These are phyloP conservation scores for Podospora sp. DNA, from an alignment of 495 filamentous ascomycete genomes.

Conservation along the genomic window DNA sequence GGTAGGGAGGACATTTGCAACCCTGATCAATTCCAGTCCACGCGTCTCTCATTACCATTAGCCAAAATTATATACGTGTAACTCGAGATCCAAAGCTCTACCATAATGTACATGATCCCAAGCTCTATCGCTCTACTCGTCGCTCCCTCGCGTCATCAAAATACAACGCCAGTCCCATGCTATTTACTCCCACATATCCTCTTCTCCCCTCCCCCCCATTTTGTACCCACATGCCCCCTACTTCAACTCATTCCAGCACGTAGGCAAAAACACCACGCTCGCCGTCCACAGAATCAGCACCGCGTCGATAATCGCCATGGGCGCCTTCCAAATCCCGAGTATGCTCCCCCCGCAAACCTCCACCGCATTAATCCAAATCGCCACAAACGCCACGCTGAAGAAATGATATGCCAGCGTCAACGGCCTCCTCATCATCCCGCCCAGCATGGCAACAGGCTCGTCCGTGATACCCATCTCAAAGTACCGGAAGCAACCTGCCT, in stretches of 20 bases:
- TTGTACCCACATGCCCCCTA: neutral
- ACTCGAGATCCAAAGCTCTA: neutral
- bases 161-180: too few relatives aligned
- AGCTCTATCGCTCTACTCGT: neutral
- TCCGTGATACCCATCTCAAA: conserved; percentile 79
- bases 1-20: too few relatives aligned
- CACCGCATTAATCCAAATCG: conserved; percentile 75
- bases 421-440: conserved; percentile 78
- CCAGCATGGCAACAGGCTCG: conserved; percentile 80
- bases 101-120: neutral
- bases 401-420: conserved; percentile 86
- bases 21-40: neutral
- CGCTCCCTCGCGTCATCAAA: neutral
- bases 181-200: neutral
- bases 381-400: conserved; percentile 86
- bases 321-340: conserved; percentile 60
- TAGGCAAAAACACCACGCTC: conserved; percentile 85
- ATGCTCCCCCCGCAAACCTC: conserved; percentile 42
- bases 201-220: conserved; percentile 9
- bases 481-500: conserved; percentile 90
- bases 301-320: conserved; percentile 61
- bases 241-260: conserved; percentile 63
- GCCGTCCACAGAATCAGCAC: conserved; percentile 81
- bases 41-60: conserved; percentile 33
- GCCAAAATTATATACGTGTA: conserved; percentile 5